A percentile compares a stretch with the other conserved stretches of the same genome.
phyloP scores from a whole-genome alignment of 2,329 filamentous ascomycete genomes.

The Nothophaeocryptopus gaeumannii region DNA sequence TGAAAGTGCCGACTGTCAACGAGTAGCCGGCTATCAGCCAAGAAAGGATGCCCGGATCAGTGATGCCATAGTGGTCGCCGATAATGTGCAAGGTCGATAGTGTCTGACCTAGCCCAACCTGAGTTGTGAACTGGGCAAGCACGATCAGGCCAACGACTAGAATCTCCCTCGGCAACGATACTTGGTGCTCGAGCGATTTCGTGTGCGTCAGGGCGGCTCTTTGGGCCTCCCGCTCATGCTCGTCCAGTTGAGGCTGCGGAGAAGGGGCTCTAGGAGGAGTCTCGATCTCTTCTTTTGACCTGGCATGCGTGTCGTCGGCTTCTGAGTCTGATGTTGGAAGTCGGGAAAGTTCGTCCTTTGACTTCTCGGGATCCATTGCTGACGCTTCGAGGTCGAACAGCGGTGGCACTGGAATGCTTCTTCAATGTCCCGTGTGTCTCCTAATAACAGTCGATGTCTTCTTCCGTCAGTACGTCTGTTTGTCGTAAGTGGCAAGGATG shows the following conservation, averaged over 20 bases:
- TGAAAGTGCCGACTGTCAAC: conserved; percentile 46
- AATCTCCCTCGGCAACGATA: conserved; percentile 32
- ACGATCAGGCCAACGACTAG: conserved; percentile 30
- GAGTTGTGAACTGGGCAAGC: conserved; percentile 32
- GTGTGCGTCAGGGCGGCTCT: conserved; percentile 11
- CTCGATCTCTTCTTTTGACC: conserved; percentile 19
- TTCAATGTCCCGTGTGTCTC: too few relatives aligned
- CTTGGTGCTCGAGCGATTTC: conserved; percentile 26
- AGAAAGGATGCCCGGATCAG: conserved; percentile 42
- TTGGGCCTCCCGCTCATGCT: conserved; percentile 6
- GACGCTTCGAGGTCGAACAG: neutral
- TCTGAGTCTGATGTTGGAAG: neutral
- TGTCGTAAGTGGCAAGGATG: too few relatives aligned
- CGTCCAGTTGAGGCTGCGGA: conserved; percentile 13
- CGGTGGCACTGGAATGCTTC: too few relatives aligned
- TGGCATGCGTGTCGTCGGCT: neutral
- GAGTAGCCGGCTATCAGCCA: conserved; percentile 47
- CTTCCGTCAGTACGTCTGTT: too few relatives aligned
- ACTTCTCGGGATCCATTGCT: conserved; percentile 5
- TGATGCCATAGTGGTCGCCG: conserved; percentile 38
- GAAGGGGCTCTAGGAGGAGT: conserved; percentile 12
- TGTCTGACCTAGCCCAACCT: conserved; percentile 28
- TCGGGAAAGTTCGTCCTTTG: neutral
- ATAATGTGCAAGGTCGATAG: conserved; percentile 42
- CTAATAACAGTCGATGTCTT: too few relatives aligned